These are phyloP conservation scores for Elsinoe perseae DNA, from an alignment of 2,329 filamentous ascomycete species.

Conservation along the genomic window DNA sequence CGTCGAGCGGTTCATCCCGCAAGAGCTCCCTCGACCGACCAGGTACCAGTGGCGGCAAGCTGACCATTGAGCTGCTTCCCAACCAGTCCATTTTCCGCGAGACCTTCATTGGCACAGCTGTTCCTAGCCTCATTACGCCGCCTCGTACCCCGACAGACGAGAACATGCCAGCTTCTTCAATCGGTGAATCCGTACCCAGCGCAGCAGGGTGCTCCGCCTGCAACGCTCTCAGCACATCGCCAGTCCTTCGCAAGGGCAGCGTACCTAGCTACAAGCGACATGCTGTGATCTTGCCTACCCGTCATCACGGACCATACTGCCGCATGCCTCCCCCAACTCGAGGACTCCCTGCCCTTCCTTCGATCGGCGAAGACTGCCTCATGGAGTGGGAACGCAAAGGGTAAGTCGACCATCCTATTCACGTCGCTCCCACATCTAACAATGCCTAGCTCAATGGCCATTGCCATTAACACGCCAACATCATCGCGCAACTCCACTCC, in stretches of 20 bases:
- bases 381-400: slow-evolving; percentile 15
- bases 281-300: slow-evolving; percentile 13
- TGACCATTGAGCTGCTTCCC: slow-evolving; percentile 15
- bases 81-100: slow-evolving; percentile 15
- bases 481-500: slow-evolving; percentile 1
- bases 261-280: slow-evolving; percentile 8
- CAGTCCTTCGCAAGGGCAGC: slow-evolving; percentile 1
- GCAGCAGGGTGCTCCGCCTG: slow-evolving; percentile 4
- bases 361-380: slow-evolving; percentile 16
- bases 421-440: background rate
- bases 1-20: slow-evolving; percentile 4
- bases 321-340: slow-evolving; percentile 5
- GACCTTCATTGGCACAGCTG: slow-evolving; percentile 7
- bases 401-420: background rate
- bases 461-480: slow-evolving; percentile 10
- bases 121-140: background rate
- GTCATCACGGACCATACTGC: slow-evolving; percentile 13
- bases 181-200: background rate
- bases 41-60: background rate
- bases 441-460: background rate
- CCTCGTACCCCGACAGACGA: background rate
- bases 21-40: background rate
- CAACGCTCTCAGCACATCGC: slow-evolving; percentile 5
- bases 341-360: background rate
- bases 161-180: background rate